Evolutionary conservation across 345 rosid species (phyloP), one percentile per base, ranked within the genome.

Genomic region (Lepidium africanum): DNA sequence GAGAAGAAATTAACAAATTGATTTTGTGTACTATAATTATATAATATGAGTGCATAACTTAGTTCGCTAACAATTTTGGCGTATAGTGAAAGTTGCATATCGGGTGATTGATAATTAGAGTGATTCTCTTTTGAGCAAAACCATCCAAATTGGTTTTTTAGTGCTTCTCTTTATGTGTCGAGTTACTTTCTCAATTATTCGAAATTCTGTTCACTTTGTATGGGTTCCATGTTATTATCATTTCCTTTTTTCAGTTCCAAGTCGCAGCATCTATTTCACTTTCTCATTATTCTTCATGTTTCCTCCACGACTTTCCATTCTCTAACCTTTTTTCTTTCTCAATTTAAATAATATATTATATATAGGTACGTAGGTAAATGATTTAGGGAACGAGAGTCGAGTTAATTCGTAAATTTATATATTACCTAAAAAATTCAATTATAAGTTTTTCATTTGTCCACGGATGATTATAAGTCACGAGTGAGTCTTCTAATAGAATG

Each of bases 61-160:
- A n/a, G 30, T 43, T 41, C 14, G 52, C 37, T 41, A 51, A 42
- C 42, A 51, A 15, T 19, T 59, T 5, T 42, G 32, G 30, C 35
- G 39, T 19, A 39, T 45, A 42, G 50, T 71, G 63, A 54, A 43
- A 15, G 2, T 3, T 2, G 43, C 43, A 9, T 50, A 51, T 47
- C 47, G 6, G 35, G 21, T 63, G 56, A 47, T 19, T 30, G 7
- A 30, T 30, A 23, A 32, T 66, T 9, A 17, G 43, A 10, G 23
- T 19, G 54, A 42, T 67, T 58, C 67, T 65, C 66, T 73, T 65
- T 11, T 19, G 50, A 49, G 39, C 59, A 19, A 43, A 58, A 73
- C 77, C 77, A 58, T 65, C 72, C 71, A 65, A 40, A 58, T 39
- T 73, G 71, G 25, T 49, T 42, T 73, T 73, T 64, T 40, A 56